Conservation (phyloP, 2,329 filamentous ascomycete species). For the Xylaria sp. region DNA sequence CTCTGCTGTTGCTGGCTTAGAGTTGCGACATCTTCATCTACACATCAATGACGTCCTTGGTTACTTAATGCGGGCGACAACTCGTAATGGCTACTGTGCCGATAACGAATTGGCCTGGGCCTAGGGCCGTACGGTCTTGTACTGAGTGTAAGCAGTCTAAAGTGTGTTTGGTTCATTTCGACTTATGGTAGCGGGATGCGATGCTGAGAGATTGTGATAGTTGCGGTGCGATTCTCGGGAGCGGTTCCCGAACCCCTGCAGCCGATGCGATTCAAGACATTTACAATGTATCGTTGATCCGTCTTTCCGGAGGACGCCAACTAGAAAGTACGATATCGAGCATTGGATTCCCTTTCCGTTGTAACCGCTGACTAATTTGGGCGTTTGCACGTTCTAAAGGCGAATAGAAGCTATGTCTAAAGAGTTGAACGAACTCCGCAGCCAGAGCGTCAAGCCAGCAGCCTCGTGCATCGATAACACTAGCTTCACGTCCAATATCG, state of each 20-base stretch:
- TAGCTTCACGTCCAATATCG: constrained; percentile 39
- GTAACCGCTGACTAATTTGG: constrained; percentile 12
- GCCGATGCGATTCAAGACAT: constrained; percentile 46
- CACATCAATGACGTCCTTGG: not conserved
- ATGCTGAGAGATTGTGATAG: constrained; percentile 36
- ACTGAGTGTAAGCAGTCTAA: constrained; percentile 51
- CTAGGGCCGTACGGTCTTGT: constrained; percentile 47
- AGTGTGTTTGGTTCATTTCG: constrained; percentile 34
- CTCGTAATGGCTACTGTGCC: constrained; percentile 41
- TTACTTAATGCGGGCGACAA: not conserved
- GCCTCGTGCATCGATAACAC: constrained; percentile 42
- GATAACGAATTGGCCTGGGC: constrained; percentile 43
- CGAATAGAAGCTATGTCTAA: constrained; percentile 50
- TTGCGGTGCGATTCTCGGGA: constrained; percentile 50
- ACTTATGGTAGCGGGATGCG: constrained; percentile 26
- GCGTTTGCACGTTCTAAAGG: constrained; percentile 32
- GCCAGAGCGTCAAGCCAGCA: constrained; percentile 36
- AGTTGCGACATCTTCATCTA: constrained; percentile 7
- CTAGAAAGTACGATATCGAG: constrained; percentile 46
- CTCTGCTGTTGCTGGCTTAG: not conserved
- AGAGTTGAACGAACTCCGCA: constrained; percentile 49
- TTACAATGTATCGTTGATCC: constrained; percentile 49
- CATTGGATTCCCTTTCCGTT: not conserved
- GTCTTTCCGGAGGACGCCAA: constrained; percentile 49
- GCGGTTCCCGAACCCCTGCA: constrained; percentile 49